phyloP scores from a whole-genome alignment of 805 yeast genomes.

The Candida silvicultrix region DNA sequence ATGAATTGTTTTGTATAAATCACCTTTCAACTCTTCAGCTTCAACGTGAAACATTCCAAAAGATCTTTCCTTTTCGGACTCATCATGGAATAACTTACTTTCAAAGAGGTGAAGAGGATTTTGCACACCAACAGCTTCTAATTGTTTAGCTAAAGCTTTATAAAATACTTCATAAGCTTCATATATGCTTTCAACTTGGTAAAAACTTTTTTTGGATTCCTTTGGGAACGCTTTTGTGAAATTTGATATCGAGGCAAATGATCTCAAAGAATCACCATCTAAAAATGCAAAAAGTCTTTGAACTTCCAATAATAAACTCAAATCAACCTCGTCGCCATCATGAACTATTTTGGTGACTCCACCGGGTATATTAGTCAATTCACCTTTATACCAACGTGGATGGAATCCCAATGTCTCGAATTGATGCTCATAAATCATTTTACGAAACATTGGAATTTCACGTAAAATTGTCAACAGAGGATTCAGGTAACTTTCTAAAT shows the following conservation, averaged over 20 bases:
- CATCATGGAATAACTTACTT: conserved; percentile 2
- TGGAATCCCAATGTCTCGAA: conserved; percentile 29
- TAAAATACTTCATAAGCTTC: conserved; percentile 18
- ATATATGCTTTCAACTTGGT: conserved; percentile 8
- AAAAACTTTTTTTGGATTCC: conserved; percentile 7
- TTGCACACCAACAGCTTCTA: conserved; percentile 4
- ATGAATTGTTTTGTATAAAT: conserved; percentile 29
- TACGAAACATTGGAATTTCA: conserved; percentile 29
- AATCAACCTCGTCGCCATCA: conserved; percentile 20
- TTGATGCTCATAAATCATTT: conserved; percentile 24
- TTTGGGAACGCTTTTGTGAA: conserved; percentile 26
- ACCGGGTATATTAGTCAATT: conserved; percentile 5
- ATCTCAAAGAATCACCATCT: conserved; percentile 27
- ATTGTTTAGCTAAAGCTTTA: conserved; percentile 5
- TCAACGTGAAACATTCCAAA: conserved; percentile 29
- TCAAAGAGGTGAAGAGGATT: conserved; percentile 3
- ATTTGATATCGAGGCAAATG: conserved; percentile 31
- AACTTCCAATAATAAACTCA: conserved; percentile 28
- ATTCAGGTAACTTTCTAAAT: conserved; percentile 34
- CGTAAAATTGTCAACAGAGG: conserved; percentile 34
- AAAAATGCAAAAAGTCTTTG: conserved; percentile 34
- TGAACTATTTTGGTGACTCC: conserved; percentile 4
- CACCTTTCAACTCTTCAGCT: conserved; percentile 21
- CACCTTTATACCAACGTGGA: conserved; percentile 35
- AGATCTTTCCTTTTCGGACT: conserved; percentile 1